These are phyloP conservation scores for Linnemannia exigua DNA, from an alignment of 192 early-diverging fungal species.

Conservation along the genomic window DNA sequence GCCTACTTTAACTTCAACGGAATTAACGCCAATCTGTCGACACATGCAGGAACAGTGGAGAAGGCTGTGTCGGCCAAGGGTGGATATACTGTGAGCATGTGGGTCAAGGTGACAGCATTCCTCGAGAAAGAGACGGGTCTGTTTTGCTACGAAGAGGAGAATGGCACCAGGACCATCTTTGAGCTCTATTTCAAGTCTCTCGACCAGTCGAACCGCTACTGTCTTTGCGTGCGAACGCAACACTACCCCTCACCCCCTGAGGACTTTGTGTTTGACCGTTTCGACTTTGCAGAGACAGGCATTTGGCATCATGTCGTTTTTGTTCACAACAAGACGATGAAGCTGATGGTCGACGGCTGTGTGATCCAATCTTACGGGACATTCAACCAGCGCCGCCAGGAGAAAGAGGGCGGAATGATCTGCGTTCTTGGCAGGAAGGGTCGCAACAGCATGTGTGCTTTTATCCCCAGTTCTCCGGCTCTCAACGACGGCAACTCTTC, in stretches of 20 bases:
- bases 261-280: slow-evolving; percentile 60
- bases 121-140: slow-evolving; percentile 57
- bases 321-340: slow-evolving; percentile 58
- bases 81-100: slow-evolving; percentile 60
- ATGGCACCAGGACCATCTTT: slow-evolving; percentile 55
- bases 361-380: slow-evolving; percentile 58
- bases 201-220: slow-evolving; percentile 56
- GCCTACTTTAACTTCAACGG: slow-evolving; percentile 62
- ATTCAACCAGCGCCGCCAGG: slow-evolving; percentile 56
- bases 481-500: slow-evolving; percentile 16
- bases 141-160: slow-evolving; percentile 58
- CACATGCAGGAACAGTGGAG: slow-evolving; percentile 46
- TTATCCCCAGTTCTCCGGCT: background rate
- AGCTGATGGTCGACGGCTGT: slow-evolving; percentile 59
- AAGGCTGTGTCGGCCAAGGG: slow-evolving; percentile 50
- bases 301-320: slow-evolving; percentile 62
- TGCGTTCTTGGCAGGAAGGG: slow-evolving; percentile 56
- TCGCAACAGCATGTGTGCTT: slow-evolving; percentile 28
- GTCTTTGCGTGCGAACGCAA: slow-evolving; percentile 58
- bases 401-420: slow-evolving; percentile 52
- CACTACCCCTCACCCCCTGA: slow-evolving; percentile 56
- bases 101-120: slow-evolving; percentile 59
- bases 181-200: slow-evolving; percentile 60
- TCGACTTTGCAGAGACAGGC: slow-evolving; percentile 55
- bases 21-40: slow-evolving; percentile 48